phyloP scores from a whole-genome alignment of 768 basidiomycete species.

The Mrakia hoshinonis region DNA sequence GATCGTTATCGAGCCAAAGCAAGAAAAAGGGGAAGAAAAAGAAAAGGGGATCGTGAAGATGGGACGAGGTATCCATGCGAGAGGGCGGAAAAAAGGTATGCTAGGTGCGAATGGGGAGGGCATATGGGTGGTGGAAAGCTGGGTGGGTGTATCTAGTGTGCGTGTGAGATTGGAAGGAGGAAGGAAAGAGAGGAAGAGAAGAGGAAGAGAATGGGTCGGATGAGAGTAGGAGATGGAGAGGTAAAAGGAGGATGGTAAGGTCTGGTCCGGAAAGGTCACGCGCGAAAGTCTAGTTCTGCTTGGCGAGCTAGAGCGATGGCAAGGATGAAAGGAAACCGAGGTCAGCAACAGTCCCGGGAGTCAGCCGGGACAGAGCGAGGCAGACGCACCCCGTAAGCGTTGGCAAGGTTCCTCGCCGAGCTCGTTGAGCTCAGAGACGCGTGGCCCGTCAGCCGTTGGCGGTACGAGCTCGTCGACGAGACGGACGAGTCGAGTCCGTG shows the following conservation, averaged over 20 bases:
- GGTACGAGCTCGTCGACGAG: constrained; percentile 22
- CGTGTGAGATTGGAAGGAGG: not conserved
- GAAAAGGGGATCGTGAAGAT: no score
- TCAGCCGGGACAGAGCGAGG: not conserved
- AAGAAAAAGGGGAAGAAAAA: no score
- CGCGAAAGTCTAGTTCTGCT: not conserved
- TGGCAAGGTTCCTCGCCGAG: constrained; percentile 8
- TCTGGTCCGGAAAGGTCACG: not conserved
- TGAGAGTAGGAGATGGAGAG: not conserved
- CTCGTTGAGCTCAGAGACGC: constrained; percentile 3
- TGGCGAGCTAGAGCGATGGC: not conserved
- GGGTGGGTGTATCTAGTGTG: not conserved
- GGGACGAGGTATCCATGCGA: no score
- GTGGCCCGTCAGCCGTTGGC: constrained; percentile 8
- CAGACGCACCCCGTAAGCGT: constrained; percentile 16
- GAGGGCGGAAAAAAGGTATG: no score
- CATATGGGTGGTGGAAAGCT: no score
- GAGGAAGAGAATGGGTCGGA: not conserved
- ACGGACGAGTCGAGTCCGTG: constrained; percentile 11
- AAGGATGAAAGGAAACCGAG: not conserved
- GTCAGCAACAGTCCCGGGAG: not conserved
- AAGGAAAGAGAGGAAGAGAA: not conserved
- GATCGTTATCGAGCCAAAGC: no score
- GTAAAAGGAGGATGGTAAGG: not conserved
- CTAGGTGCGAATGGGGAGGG: not conserved